Conservation (phyloP, 2,329 filamentous ascomycete genomes). For the Aspergillus ochraceus region DNA sequence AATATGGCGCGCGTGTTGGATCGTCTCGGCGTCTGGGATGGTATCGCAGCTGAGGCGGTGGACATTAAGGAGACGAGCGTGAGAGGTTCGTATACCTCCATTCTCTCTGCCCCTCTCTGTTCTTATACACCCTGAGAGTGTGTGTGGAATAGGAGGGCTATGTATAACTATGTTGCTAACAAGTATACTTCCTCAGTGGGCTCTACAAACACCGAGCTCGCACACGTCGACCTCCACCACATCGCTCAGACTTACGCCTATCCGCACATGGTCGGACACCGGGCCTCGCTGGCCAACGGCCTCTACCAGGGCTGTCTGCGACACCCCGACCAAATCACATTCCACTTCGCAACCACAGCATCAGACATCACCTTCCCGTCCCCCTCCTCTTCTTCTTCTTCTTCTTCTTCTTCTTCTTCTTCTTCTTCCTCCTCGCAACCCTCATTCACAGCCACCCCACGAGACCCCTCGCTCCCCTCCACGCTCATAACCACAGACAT, state of each 20-base stretch:
- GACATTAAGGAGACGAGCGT: slow-evolving; percentile 72
- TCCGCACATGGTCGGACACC: slow-evolving; percentile 78
- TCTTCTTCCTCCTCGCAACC: slow-evolving; percentile 47
- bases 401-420: too few relatives aligned
- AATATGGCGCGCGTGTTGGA: slow-evolving; percentile 79
- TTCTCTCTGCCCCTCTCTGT: not conserved
- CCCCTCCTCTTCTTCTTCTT: too few relatives aligned
- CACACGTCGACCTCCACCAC: slow-evolving; percentile 68
- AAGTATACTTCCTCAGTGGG: slow-evolving; percentile 51
- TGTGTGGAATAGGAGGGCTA: too few relatives aligned
- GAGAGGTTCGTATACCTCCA: slow-evolving; percentile 50
- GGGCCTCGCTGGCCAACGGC: slow-evolving; percentile 67
- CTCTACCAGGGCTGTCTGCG: slow-evolving; percentile 70
- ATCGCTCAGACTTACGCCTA: slow-evolving; percentile 69
- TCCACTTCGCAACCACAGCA: slow-evolving; percentile 64
- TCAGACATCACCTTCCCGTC: slow-evolving; percentile 57
- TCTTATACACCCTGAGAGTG: too few relatives aligned
- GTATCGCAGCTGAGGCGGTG: slow-evolving; percentile 70
- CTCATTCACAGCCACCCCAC: slow-evolving; percentile 60
- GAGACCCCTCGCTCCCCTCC: slow-evolving; percentile 49
- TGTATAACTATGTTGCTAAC: too few relatives aligned
- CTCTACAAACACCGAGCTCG: slow-evolving; percentile 66
- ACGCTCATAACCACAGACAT: slow-evolving; percentile 54
- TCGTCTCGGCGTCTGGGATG: slow-evolving; percentile 68
- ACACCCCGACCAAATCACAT: slow-evolving; percentile 60